Base-by-base conservation (phyloP, 164 flowering plant genomes). In the Kalanchoe fedtschenkoi region DNA sequence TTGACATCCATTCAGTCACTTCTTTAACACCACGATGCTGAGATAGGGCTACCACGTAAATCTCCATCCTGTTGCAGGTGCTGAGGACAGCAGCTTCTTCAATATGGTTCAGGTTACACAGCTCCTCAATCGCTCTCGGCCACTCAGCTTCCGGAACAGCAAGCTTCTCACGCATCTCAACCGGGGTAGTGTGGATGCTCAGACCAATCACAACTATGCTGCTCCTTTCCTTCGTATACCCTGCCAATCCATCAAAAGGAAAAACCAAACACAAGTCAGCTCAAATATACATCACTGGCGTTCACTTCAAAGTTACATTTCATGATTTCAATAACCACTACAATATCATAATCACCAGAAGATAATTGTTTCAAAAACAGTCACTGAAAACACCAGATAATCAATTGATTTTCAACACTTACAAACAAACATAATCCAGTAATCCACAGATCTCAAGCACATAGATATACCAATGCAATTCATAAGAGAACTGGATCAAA, bases 51-150 rank as follows among this genome's bases (percentile, higher is more conserved):
- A 89, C 92, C 63, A 91, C 92, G 70, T 95, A 95, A 62, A 95
- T 89, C 69, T 95, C 99, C 96, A 91, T 87, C 66, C 99, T 70
- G 75, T 95, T 95, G 75, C 99, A 95, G 65, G 97, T 95, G 68
- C 99, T 90, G 39, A 95, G 96, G 64, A 95, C 97, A 62, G 97
- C 99, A 71, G 99, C 99, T 74, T 95, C 99, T 73, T 87, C 97
- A 41, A 95, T 89, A 65, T 95, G 99, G 66, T 95, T 85, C 77
- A 95, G 75, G 62, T 72, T 64, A 56, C 99, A 91, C 14, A 93
- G 81, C 74, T 93, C 97, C 41, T 78, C 83, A 68, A 95, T 91
- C 43, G 96, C 97, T 71, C 88, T 81, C 39, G 96, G 97, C 95
- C 99, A 95, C 66, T 95, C 96, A 47, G 92, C 99, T 76, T 95